phyloP scores from a whole-genome alignment of 2,329 filamentous ascomycete species.

The Exophiala bonariae region DNA sequence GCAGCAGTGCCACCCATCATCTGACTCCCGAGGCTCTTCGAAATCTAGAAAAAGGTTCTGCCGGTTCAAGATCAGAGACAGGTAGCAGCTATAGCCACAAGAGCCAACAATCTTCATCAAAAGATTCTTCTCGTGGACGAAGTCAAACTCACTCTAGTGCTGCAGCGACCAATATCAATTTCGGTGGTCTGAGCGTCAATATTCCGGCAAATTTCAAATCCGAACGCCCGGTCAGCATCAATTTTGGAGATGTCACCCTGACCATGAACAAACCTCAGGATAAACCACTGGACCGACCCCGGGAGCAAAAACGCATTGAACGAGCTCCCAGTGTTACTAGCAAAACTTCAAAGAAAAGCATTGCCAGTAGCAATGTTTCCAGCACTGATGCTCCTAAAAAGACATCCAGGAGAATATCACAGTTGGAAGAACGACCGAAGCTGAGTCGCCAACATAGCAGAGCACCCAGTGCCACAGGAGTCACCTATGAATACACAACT shows the following conservation, averaged over 20 bases:
- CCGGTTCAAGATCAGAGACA: slow-evolving; percentile 24
- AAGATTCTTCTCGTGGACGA: slow-evolving; percentile 25
- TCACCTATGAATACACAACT: slow-evolving; percentile 10
- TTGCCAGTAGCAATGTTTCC: slow-evolving; percentile 17
- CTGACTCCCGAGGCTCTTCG: slow-evolving; percentile 26
- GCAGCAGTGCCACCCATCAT: slow-evolving; percentile 17
- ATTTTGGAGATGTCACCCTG: slow-evolving; percentile 12
- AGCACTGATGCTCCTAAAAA: slow-evolving; percentile 4
- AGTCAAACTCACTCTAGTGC: slow-evolving; percentile 19
- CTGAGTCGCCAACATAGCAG: slow-evolving; percentile 20
- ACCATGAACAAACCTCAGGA: slow-evolving; percentile 12
- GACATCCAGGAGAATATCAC: slow-evolving; percentile 16
- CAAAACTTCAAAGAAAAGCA: slow-evolving; percentile 17
- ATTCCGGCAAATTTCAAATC: slow-evolving; percentile 20
- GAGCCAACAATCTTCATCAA: slow-evolving; percentile 27
- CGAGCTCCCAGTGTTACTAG: slow-evolving; percentile 21
- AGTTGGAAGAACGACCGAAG: slow-evolving; percentile 17
- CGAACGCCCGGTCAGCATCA: slow-evolving; percentile 23
- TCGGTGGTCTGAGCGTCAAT: slow-evolving; percentile 19
- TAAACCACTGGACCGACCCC: slow-evolving; percentile 10
- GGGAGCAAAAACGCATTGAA: slow-evolving; percentile 23
- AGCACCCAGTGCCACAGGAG: slow-evolving; percentile 15
- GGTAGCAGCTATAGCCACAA: slow-evolving; percentile 26
- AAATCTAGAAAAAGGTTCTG: slow-evolving; percentile 18
- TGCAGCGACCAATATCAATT: slow-evolving; percentile 18